A percentile compares a stretch with the other conserved stretches of the same genome.
Conservation (phyloP, 2,329 filamentous ascomycete species). For the Ploettnerulaceae sp. region DNA sequence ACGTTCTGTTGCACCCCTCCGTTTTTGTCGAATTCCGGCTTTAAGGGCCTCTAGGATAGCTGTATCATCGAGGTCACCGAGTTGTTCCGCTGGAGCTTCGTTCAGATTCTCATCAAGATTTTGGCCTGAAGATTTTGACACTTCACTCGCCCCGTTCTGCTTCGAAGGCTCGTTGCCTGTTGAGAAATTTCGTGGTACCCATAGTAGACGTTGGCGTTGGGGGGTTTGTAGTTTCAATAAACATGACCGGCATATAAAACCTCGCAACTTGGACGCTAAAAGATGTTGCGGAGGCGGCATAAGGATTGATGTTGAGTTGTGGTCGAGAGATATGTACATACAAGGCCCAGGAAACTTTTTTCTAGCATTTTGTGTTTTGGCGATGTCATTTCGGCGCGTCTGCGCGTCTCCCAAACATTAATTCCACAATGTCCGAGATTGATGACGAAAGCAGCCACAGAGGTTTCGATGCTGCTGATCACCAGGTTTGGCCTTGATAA, state of each 20-base stretch:
- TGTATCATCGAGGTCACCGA: neutral
- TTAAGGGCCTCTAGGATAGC: constrained; percentile 2
- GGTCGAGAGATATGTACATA: constrained; percentile 6
- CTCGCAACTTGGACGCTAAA: constrained; percentile 27
- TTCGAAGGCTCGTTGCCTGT: constrained; percentile 10
- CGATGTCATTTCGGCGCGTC: constrained; percentile 15
- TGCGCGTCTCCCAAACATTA: constrained; percentile 5
- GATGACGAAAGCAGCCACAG: constrained; percentile 25
- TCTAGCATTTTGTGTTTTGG: constrained; percentile 17
- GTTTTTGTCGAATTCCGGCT: constrained; percentile 2
- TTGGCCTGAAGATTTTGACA: neutral
- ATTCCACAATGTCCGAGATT: constrained; percentile 30
- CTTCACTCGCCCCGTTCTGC: neutral
- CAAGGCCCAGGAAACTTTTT: constrained; percentile 9
- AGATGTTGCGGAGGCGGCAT: constrained; percentile 31
- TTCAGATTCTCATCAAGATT: neutral
- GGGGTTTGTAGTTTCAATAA: constrained; percentile 26
- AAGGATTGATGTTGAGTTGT: constrained; percentile 23
- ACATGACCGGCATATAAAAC: constrained; percentile 34
- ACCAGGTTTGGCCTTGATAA: constrained; percentile 35
- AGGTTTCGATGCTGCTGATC: constrained; percentile 31
- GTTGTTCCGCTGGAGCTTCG: neutral
- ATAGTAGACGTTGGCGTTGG: constrained; percentile 19
- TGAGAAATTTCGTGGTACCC: constrained; percentile 24
- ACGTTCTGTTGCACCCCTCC: constrained; percentile 5